A percentile compares a stretch with the other conserved stretches of the same genome.
Conservation (phyloP, 2,329 filamentous ascomycete genomes). For the Rasamsonia emersonii region DNA sequence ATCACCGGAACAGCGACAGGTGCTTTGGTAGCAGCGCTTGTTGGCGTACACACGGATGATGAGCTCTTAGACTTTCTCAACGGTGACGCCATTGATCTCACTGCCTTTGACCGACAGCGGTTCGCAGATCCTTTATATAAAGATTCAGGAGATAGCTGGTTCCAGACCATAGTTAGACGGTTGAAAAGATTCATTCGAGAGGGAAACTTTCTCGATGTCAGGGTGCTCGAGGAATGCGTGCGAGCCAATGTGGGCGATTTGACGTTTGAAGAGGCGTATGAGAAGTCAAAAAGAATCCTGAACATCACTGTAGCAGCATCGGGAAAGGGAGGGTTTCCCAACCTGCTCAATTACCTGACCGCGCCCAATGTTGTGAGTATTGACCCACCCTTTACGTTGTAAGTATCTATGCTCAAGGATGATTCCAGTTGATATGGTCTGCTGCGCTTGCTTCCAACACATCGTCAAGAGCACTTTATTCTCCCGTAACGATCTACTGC, state of each 20-base stretch:
- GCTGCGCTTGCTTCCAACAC: conserved; percentile 35
- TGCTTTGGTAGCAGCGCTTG: conserved; percentile 78
- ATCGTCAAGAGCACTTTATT: conserved; percentile 54
- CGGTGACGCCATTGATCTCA: conserved; percentile 73
- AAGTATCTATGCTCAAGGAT: conserved; percentile 3
- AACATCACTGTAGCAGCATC: conserved; percentile 85
- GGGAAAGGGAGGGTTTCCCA: conserved; percentile 66
- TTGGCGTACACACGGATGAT: conserved; percentile 78
- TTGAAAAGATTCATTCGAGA: conserved; percentile 61
- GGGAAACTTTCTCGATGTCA: conserved; percentile 76
- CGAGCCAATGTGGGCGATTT: conserved; percentile 77
- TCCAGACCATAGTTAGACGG: conserved; percentile 57
- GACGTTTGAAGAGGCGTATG: conserved; percentile 89
- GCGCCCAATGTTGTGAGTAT: conserved; percentile 77
- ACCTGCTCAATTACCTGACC: conserved; percentile 82
- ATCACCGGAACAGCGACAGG: conserved; percentile 88
- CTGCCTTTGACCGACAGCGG: conserved; percentile 56
- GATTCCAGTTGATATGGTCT: conserved; percentile 53
- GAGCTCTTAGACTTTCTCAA: conserved; percentile 70
- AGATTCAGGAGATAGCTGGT: conserved; percentile 24
- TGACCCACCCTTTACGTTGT: conserved; percentile 1
- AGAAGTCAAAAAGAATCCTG: conserved; percentile 72
- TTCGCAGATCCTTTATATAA: conserved; percentile 11
- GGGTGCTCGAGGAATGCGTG: conserved; percentile 74
- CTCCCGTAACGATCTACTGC: conserved; percentile 61